phyloP scores from a whole-genome alignment of 805 yeast species.

The Nakazawaea siamensis region DNA sequence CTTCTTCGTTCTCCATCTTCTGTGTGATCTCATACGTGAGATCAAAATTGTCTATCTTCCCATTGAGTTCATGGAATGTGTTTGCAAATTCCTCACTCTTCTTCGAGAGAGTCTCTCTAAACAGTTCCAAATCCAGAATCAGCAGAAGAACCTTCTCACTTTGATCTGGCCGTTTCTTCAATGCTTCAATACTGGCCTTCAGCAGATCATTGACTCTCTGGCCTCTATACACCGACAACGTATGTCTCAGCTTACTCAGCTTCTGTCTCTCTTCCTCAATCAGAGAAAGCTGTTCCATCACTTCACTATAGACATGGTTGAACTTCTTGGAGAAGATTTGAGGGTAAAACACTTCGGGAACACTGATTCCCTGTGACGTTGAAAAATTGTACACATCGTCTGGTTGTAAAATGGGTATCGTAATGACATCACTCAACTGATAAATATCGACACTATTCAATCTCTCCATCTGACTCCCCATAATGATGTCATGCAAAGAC shows the following conservation, averaged over 20 bases:
- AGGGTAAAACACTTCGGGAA: constrained; percentile 27
- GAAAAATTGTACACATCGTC: constrained; percentile 17
- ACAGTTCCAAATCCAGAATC: constrained; percentile 11
- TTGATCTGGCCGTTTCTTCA: neutral
- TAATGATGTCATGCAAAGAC: constrained; percentile 24
- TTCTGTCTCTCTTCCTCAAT: constrained; percentile 11
- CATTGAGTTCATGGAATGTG: constrained; percentile 11
- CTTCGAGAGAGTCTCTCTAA: constrained; percentile 15
- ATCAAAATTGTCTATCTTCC: constrained; percentile 14
- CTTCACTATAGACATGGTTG: constrained; percentile 9
- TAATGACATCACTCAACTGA: constrained; percentile 25
- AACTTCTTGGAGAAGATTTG: constrained; percentile 27
- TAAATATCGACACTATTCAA: constrained; percentile 16
- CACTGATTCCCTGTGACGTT: constrained; percentile 16
- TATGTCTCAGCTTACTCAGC: constrained; percentile 15
- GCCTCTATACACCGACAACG: constrained; percentile 23
- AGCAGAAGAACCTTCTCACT: neutral
- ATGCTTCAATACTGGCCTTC: constrained; percentile 12
- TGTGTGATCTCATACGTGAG: constrained; percentile 18
- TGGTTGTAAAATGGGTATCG: constrained; percentile 23
- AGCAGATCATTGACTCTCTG: constrained; percentile 20
- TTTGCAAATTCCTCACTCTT: constrained; percentile 13
- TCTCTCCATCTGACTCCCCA: constrained; percentile 20
- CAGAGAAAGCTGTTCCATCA: constrained; percentile 1
- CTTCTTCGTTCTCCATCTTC: constrained; percentile 14